Evolutionary conservation across 106 monocot species (phyloP).

Genomic region (Xerophyta viscosa): DNA sequence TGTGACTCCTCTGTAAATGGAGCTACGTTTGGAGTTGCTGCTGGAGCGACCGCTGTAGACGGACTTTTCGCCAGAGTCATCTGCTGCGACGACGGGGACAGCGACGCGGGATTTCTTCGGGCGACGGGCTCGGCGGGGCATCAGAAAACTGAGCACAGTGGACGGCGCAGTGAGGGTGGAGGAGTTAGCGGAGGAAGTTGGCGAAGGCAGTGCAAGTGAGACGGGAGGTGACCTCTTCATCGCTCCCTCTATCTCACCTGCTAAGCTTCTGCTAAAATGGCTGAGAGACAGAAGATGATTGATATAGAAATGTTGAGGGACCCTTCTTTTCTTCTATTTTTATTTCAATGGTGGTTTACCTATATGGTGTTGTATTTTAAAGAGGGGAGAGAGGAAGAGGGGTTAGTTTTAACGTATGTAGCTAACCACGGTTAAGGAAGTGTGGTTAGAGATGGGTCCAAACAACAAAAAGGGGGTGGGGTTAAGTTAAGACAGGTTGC

Average conservation of each 20-base stretch:
- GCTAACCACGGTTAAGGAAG: no score
- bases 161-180: not conserved
- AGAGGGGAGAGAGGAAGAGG: not conserved
- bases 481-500: not conserved
- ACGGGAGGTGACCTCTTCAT: constrained; percentile 3
- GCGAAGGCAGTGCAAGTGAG: not conserved
- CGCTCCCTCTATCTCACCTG: no score
- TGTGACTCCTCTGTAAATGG: constrained; percentile 77
- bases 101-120: not conserved
- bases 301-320: no score
- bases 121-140: constrained; percentile 8
- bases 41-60: not conserved
- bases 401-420: not conserved
- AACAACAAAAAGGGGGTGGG: no score
- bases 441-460: no score
- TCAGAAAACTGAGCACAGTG: not conserved
- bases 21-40: constrained; percentile 41
- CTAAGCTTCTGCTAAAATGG: not conserved
- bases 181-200: constrained; percentile 6
- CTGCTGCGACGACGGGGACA: no score
- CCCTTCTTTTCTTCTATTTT: not conserved
- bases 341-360: constrained; percentile 1
- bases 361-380: not conserved
- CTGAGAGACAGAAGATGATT: not conserved
- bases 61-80: not conserved